Evolutionary conservation across 78 protist genomes (phyloP).

Genomic region (Tieghemostelium lacteum): DNA sequence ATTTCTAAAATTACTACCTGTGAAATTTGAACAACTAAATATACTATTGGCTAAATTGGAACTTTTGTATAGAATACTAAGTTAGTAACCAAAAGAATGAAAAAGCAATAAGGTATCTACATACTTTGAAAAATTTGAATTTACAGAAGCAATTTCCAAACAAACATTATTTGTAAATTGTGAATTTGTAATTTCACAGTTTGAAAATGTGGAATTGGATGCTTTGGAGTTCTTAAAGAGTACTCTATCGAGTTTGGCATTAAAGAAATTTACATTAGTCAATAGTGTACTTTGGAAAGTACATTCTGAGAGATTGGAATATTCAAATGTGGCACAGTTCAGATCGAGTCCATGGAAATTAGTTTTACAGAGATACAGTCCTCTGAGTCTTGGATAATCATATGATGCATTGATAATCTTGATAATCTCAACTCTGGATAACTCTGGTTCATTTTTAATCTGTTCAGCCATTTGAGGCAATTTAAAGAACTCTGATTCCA

Average conservation of each 20-base stretch:
- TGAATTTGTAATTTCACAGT: slow-evolving; percentile 14
- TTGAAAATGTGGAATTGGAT: slow-evolving; percentile 9
- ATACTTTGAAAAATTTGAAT: slow-evolving; percentile 14
- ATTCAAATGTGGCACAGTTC: slow-evolving; percentile 28
- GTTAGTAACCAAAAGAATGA: no score
- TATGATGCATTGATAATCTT: slow-evolving; percentile 45
- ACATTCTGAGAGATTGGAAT: slow-evolving; percentile 30
- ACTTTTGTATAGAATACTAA: slow-evolving; percentile 6
- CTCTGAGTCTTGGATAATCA: slow-evolving; percentile 68
- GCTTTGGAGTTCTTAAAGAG: slow-evolving; percentile 3
- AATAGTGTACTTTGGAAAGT: neutral
- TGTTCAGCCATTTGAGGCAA: neutral
- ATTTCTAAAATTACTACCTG: slow-evolving; percentile 13
- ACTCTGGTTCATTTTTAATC: slow-evolving; percentile 46
- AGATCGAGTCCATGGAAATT: slow-evolving; percentile 59
- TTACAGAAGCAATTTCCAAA: slow-evolving; percentile 4
- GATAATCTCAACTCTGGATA: slow-evolving; percentile 36
- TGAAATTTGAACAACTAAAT: slow-evolving; percentile 42
- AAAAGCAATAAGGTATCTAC: no score
- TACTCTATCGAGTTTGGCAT: slow-evolving; percentile 7
- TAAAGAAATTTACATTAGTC: neutral
- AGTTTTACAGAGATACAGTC: slow-evolving; percentile 32
- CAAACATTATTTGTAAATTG: neutral
- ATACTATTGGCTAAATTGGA: slow-evolving; percentile 21
- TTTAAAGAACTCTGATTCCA: slow-evolving; percentile 41